A percentile compares a stretch with the other conserved stretches of the same genome.
Evolutionary conservation across 2,329 filamentous ascomycete species (phyloP).

Genomic region (Ophiostoma australiae): DNA sequence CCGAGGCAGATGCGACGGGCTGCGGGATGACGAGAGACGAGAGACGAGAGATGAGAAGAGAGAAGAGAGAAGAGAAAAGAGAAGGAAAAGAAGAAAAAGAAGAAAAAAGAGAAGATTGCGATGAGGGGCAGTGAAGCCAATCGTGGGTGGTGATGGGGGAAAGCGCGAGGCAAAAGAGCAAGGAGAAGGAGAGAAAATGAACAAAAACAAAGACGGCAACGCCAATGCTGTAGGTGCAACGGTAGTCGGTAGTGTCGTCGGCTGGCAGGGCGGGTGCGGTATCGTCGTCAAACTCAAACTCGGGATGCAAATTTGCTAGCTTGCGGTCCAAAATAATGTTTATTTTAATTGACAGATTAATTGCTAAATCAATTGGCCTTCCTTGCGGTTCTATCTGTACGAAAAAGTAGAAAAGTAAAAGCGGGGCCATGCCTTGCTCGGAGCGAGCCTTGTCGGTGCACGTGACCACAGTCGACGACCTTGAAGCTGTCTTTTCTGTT

Average conservation of each 20-base stretch:
- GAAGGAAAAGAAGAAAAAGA: background rate
- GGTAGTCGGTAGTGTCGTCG: slow-evolving; percentile 5
- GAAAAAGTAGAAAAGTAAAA: background rate
- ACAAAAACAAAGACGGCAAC: background rate
- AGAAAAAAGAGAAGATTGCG: background rate
- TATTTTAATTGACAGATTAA: background rate
- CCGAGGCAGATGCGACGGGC: background rate
- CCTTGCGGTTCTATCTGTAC: background rate
- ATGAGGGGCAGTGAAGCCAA: background rate
- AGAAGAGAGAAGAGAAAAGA: background rate
- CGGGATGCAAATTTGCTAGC: slow-evolving; percentile 21
- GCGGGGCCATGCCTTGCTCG: background rate
- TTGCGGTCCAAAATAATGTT: slow-evolving; percentile 1
- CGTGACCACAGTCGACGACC: background rate
- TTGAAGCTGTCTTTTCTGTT: no score
- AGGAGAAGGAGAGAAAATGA: background rate
- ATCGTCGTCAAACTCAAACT: background rate
- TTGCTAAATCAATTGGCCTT: slow-evolving; percentile 13
- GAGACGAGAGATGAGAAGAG: background rate
- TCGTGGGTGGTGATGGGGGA: background rate
- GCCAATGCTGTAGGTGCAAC: background rate
- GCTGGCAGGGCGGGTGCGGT: slow-evolving; percentile 11
- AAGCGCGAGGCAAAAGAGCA: background rate
- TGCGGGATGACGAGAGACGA: background rate
- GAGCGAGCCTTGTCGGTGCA: slow-evolving; percentile 2